phyloP scores from a whole-genome alignment of 2,329 filamentous ascomycete species.

The Aspergillus hortae region DNA sequence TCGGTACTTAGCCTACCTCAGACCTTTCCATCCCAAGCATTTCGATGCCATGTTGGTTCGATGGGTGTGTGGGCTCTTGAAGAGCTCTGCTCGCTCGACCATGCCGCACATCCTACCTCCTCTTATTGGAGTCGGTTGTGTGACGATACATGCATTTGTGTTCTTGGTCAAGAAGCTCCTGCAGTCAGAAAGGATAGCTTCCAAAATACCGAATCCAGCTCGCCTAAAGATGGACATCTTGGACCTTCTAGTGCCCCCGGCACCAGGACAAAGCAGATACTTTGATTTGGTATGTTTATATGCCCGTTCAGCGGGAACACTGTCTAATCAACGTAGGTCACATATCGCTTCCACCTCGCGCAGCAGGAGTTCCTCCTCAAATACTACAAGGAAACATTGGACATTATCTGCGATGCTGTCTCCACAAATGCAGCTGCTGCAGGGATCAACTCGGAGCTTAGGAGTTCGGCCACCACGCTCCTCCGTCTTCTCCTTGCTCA shows the following conservation, averaged over 20 bases:
- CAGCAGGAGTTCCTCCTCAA: constrained; percentile 38
- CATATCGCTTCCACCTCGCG: constrained; percentile 39
- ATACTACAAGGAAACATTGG: constrained; percentile 30
- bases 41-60: constrained; percentile 42
- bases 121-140: constrained; percentile 44
- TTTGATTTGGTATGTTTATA: constrained; percentile 30
- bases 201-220: constrained; percentile 23
- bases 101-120: constrained; percentile 35
- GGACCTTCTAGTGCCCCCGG: constrained; percentile 27
- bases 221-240: constrained; percentile 29
- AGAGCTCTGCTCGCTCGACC: constrained; percentile 29
- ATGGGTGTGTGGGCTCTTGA: constrained; percentile 41
- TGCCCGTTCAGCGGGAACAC: background rate
- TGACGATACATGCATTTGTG: constrained; percentile 41
- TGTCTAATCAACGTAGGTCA: constrained; percentile 20
- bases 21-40: constrained; percentile 41
- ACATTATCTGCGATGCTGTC: constrained; percentile 30
- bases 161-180: constrained; percentile 32
- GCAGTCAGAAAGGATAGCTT: constrained; percentile 17
- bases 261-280: constrained; percentile 10
- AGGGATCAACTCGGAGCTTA: constrained; percentile 7
- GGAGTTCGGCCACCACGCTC: constrained; percentile 24
- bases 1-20: constrained; percentile 41
- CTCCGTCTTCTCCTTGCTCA: constrained; percentile 33
- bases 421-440: constrained; percentile 13